These are phyloP conservation scores for Euptelea pleiosperma DNA, from an alignment of 164 flowering plant genomes.

Conservation along the genomic window DNA sequence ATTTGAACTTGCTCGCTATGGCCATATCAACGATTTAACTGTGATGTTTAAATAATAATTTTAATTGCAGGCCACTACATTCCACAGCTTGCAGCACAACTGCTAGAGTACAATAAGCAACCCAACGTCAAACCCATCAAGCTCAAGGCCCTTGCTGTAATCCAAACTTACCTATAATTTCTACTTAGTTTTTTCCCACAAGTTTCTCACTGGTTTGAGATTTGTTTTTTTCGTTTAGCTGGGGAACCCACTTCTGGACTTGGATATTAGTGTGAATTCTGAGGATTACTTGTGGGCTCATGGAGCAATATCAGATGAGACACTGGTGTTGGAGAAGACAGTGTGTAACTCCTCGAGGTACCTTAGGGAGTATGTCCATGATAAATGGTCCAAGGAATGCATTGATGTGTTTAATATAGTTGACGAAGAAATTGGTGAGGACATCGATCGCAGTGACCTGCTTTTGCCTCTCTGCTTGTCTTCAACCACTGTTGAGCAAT, in stretches of 20 bases:
- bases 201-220: no score
- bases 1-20: no score
- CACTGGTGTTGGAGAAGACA: conserved; percentile 25
- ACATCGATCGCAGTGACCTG: conserved; percentile 21
- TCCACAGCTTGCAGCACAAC: conserved; percentile 44
- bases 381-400: conserved; percentile 24
- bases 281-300: conserved; percentile 38
- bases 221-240: no score
- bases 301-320: conserved; percentile 39
- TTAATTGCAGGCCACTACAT: conserved; percentile 39
- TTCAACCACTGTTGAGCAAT: conserved; percentile 9
- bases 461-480: conserved; percentile 27
- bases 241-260: conserved; percentile 42
- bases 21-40: no score
- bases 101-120: conserved; percentile 36
- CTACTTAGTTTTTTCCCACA: no score
- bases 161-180: no score
- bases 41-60: no score
- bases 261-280: conserved; percentile 33
- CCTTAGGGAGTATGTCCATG: conserved; percentile 16
- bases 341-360: conserved; percentile 30
- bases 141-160: conserved; percentile 44
- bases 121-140: conserved; percentile 31
- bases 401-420: conserved; percentile 30
- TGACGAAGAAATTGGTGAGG: conserved; percentile 22